These are phyloP conservation scores for Prunus mongolica DNA, from an alignment of 306 rosid genomes.

Conservation along the genomic window DNA sequence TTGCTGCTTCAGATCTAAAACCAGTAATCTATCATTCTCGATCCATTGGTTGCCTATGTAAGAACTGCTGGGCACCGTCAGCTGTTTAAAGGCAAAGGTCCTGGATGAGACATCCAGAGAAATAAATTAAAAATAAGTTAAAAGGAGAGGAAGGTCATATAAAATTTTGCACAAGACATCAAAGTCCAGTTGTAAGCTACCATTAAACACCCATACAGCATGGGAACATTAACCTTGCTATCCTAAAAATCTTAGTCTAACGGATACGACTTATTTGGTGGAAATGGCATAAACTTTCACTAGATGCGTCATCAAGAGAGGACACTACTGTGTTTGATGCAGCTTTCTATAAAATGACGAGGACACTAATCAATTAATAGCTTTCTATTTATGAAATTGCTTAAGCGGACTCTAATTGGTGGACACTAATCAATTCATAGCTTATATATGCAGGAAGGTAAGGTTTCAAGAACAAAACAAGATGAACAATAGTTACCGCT, in stretches of 20 bases:
- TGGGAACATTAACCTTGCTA: no score
- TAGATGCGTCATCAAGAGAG: not conserved
- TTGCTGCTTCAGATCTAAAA: not conserved
- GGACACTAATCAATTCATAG: not conserved
- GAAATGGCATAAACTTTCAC: no score
- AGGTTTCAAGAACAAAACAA: not conserved
- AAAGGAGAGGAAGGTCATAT: not conserved
- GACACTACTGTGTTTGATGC: not conserved
- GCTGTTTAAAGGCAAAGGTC: conserved; percentile 37
- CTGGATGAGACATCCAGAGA: conserved; percentile 16
- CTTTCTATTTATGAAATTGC: not conserved
- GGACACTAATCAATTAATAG: not conserved
- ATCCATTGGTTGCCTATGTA: conserved; percentile 50
- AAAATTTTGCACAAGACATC: not conserved
- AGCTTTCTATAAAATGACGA: not conserved
- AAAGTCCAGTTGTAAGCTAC: not conserved
- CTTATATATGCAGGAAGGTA: conserved; percentile 10
- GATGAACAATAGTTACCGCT: conserved; percentile 51
- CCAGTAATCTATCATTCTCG: conserved; percentile 27
- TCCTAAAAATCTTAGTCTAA: no score
- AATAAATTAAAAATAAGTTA: no score
- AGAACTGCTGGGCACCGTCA: conserved; percentile 53
- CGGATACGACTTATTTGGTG: no score
- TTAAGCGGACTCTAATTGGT: not conserved
- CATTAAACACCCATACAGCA: not conserved